Percentiles rank a stretch among this genome's conserved stretches.
Conservation (phyloP, 2,329 filamentous ascomycete species). For the Talaromyces sp. region DNA sequence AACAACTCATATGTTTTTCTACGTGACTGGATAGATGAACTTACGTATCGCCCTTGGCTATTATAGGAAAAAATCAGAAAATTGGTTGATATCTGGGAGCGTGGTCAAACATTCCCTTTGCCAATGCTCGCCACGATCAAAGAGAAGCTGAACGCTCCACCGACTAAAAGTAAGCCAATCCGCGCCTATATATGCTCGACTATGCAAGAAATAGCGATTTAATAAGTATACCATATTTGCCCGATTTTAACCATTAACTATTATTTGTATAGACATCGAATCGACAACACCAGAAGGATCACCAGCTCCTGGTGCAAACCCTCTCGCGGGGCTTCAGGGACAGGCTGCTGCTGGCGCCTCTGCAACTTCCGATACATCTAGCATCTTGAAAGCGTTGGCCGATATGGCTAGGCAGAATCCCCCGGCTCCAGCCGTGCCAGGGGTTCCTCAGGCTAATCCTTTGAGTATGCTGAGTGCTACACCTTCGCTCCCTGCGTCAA, state of each 20-base stretch:
- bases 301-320: conserved; percentile 45
- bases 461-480: conserved; percentile 49
- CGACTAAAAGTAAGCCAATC: conserved; percentile 60
- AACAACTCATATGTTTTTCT: conserved; percentile 3
- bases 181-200: not conserved
- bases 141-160: conserved; percentile 66
- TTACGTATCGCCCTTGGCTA: conserved; percentile 47
- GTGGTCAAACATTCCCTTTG: conserved; percentile 82
- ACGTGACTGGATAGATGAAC: conserved; percentile 38
- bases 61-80: conserved; percentile 93
- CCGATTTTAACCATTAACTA: not conserved
- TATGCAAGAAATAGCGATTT: not conserved
- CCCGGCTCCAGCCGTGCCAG: conserved; percentile 43
- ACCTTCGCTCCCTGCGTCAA: conserved; percentile 35
- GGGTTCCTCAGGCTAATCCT: conserved; percentile 40
- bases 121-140: conserved; percentile 80
- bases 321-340: conserved; percentile 35
- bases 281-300: conserved; percentile 67
- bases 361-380: conserved; percentile 54
- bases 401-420: conserved; percentile 76
- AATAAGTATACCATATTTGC: not conserved
- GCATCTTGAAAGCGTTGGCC: conserved; percentile 74
- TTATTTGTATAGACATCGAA: conserved; percentile 49
- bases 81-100: conserved; percentile 96
- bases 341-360: conserved; percentile 27